Evolutionary conservation across 2,329 filamentous ascomycete species (phyloP).

Genomic region (Trichoderma sp.): DNA sequence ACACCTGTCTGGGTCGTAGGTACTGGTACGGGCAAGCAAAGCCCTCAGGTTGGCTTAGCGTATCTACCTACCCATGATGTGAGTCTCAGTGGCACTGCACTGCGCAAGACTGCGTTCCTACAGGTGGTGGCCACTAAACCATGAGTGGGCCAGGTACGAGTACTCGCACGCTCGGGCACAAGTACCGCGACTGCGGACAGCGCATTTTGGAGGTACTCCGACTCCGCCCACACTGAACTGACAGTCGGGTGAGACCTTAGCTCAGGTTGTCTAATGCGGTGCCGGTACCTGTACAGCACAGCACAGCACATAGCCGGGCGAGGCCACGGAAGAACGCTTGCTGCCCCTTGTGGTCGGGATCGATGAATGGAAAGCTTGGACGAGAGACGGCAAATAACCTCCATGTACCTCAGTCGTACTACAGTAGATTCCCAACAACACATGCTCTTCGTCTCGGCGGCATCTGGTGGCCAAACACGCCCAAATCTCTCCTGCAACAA

Average conservation of each 20-base stretch:
- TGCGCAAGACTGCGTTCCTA: background rate
- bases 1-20: background rate
- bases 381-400: background rate
- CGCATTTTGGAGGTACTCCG: background rate
- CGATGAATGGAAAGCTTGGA: background rate
- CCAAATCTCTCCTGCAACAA: background rate
- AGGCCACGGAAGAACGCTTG: background rate
- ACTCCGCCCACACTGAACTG: background rate
- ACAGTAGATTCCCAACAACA: background rate
- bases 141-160: slow-evolving; percentile 12
- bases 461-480: background rate
- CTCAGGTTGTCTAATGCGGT: background rate
- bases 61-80: background rate
- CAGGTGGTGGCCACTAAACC: background rate
- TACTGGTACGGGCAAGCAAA: background rate
- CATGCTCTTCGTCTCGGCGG: background rate
- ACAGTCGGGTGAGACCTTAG: background rate
- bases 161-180: background rate
- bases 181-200: background rate
- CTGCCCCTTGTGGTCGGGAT: background rate
- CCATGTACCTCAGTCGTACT: no score
- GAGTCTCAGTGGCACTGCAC: background rate
- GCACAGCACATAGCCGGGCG: background rate
- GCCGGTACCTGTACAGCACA: slow-evolving; percentile 1
- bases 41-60: background rate